Evolutionary conservation across 2,329 filamentous ascomycete species (phyloP), one percentile per base, ranked within the genome.

Genomic region (Colletotrichum tabaci): DNA sequence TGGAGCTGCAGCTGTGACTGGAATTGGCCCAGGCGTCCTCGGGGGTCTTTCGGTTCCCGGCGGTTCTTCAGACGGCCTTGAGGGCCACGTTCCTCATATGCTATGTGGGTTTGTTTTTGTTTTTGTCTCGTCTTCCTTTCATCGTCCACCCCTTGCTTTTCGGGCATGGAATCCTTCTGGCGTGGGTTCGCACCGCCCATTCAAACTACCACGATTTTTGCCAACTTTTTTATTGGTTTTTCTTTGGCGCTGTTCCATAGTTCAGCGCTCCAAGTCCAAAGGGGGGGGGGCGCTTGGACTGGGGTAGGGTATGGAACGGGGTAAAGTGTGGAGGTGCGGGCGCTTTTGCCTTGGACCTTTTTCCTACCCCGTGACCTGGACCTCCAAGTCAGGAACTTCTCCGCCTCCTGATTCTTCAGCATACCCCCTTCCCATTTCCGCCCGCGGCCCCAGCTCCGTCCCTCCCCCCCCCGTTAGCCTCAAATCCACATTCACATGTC

Each of bases 71-170:
- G 66, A 66, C 56, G 76, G 76, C 62, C 72, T 80, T 57, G 83
- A 87, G 52, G 81, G 80, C 77, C 86, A 87, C 74, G 81, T 84
- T 68, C 82, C 85, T 74, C 84, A 86, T 77, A 80, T 85, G 76
- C 80, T 86, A 74, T 85, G 86, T 87, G 84, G 84, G 85, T 56
- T 13, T 12, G 9, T 35, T 16, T 35, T 35, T n/a, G 84, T 35
- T 15, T 40, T 5, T 40, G 62, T 50, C n/a, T 15, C 50, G 15
- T 21, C 18, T 16, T n/a, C 18, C 18, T 12, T 21, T 21, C n/a
- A n/a, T 47, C 13, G 26, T 50, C 8, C 12, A 8, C 40, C 62
- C 5, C 58, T 30, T 23, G 8, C 26, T 50, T 55, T 47, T 47
- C 46, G 23, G 26, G 46, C 40, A 44, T 44, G 9, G 15, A 53